These are phyloP conservation scores for Ophiosphaerella korrae DNA, from an alignment of 2,329 filamentous ascomycete genomes.

Conservation along the genomic window DNA sequence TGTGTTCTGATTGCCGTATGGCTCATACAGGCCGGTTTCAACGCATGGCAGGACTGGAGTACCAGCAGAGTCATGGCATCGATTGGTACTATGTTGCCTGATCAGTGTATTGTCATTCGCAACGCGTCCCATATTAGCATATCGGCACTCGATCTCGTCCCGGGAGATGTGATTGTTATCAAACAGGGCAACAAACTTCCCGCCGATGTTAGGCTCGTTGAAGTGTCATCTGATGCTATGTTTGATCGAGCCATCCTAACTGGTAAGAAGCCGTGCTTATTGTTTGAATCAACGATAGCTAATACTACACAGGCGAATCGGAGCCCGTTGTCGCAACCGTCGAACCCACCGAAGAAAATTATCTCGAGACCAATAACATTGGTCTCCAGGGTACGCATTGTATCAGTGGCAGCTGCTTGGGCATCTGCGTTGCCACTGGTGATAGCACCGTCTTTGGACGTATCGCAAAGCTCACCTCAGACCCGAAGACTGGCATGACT, in stretches of 20 bases:
- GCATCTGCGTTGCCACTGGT: conserved; percentile 73
- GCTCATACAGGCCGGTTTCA: conserved; percentile 58
- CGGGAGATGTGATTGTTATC: conserved; percentile 71
- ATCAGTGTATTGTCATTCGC: conserved; percentile 69
- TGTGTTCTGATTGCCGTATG: conserved; percentile 76
- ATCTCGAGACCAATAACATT: conserved; percentile 76
- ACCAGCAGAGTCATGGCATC: conserved; percentile 78
- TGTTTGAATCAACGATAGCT: conserved; percentile 4
- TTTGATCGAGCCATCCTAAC: conserved; percentile 77
- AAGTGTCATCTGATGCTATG: conserved; percentile 70
- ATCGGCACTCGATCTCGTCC: conserved; percentile 67
- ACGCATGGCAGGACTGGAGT: conserved; percentile 74
- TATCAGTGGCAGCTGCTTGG: conserved; percentile 68
- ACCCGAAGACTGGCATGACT: conserved; percentile 70
- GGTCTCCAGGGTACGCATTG: conserved; percentile 82
- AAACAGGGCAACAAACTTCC: conserved; percentile 76
- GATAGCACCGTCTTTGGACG: conserved; percentile 76
- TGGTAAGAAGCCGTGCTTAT: conserved; percentile 48
- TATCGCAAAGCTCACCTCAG: conserved; percentile 73
- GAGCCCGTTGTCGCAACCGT: conserved; percentile 67
- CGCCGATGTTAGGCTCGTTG: conserved; percentile 72
- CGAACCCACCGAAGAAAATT: conserved; percentile 70
- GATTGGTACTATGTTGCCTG: conserved; percentile 80
- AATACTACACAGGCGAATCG: conserved; percentile 61
- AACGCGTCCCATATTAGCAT: conserved; percentile 60